Evolutionary conservation across 2,329 filamentous ascomycete genomes (phyloP).

Genomic region (Magnaporthiopsis incrustans): DNA sequence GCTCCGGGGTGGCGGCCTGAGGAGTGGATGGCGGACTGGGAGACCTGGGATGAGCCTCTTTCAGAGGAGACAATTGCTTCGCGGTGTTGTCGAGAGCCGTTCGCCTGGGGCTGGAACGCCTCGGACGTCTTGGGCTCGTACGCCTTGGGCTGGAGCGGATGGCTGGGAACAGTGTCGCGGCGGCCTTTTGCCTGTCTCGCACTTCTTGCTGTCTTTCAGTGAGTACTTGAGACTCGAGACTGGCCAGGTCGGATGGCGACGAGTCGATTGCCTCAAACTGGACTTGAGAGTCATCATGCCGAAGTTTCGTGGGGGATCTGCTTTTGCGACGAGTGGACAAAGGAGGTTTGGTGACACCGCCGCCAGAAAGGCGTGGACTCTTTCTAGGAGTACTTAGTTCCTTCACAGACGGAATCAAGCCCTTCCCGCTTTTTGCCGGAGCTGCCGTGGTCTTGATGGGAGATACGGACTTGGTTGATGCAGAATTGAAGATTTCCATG

Average conservation of each 20-base stretch:
- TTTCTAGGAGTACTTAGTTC: conserved; percentile 8
- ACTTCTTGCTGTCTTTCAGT: conserved; percentile 77
- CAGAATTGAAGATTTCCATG: conserved; percentile 20
- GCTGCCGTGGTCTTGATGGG: conserved; percentile 9
- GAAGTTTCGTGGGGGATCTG: conserved; percentile 33
- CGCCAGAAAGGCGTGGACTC: background rate
- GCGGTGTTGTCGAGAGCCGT: conserved; percentile 8
- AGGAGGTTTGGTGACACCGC: conserved; percentile 1
- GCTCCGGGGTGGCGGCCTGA: conserved; percentile 39
- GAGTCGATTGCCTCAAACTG: conserved; percentile 64
- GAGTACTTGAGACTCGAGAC: conserved; percentile 61
- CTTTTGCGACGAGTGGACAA: conserved; percentile 14
- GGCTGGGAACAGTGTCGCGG: conserved; percentile 58
- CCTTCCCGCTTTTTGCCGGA: conserved; percentile 16
- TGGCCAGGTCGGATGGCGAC: conserved; percentile 38
- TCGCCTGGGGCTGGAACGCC: conserved; percentile 4
- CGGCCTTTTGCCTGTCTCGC: conserved; percentile 61
- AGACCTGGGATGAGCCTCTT: conserved; percentile 7
- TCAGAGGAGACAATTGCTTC: conserved; percentile 12
- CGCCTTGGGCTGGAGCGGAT: conserved; percentile 47
- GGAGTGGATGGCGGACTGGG: background rate
- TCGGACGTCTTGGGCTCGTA: conserved; percentile 5
- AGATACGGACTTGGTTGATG: conserved; percentile 17
- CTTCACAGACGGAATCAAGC: conserved; percentile 16
- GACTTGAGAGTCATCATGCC: conserved; percentile 78